phyloP scores from a whole-genome alignment of 2,329 filamentous ascomycete species.

The Sclerotinia subarctica region DNA sequence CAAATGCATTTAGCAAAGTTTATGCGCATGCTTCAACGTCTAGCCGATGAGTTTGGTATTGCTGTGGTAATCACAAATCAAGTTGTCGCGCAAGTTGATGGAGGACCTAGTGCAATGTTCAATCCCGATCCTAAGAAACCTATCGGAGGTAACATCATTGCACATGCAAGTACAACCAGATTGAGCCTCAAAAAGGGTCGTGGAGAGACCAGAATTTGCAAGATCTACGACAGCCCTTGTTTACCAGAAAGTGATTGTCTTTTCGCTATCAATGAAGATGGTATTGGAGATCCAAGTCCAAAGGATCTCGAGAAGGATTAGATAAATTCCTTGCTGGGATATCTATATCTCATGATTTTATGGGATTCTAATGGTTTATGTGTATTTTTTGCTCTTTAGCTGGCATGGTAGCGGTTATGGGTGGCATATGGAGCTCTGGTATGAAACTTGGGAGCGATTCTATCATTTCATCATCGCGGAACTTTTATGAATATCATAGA shows the following conservation, averaged over 20 bases:
- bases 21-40: slow-evolving; percentile 76
- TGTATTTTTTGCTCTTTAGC: slow-evolving; percentile 7
- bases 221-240: slow-evolving; percentile 98
- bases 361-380: not conserved
- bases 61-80: slow-evolving; percentile 99
- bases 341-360: slow-evolving; percentile 2
- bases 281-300: slow-evolving; percentile 90
- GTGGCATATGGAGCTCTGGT: slow-evolving; percentile 16
- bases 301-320: slow-evolving; percentile 88
- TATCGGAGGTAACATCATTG: slow-evolving; percentile 98
- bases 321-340: not conserved
- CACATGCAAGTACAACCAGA: slow-evolving; percentile 92
- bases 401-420: slow-evolving; percentile 22
- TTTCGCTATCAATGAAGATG: slow-evolving; percentile 96
- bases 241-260: slow-evolving; percentile 93
- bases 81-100: slow-evolving; percentile 96
- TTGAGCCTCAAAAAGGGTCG: slow-evolving; percentile 94
- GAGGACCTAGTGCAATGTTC: slow-evolving; percentile 95
- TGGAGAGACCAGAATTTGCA: slow-evolving; percentile 93
- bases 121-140: slow-evolving; percentile 99
- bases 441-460: not conserved
- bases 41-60: slow-evolving; percentile 85
- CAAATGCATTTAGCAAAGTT: slow-evolving; percentile 89
- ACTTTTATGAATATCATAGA: not conserved
- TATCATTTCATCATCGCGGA: slow-evolving; percentile 9